These are phyloP conservation scores for Elsinoe perseae DNA, from an alignment of 2,329 filamentous ascomycete genomes.

Conservation along the genomic window DNA sequence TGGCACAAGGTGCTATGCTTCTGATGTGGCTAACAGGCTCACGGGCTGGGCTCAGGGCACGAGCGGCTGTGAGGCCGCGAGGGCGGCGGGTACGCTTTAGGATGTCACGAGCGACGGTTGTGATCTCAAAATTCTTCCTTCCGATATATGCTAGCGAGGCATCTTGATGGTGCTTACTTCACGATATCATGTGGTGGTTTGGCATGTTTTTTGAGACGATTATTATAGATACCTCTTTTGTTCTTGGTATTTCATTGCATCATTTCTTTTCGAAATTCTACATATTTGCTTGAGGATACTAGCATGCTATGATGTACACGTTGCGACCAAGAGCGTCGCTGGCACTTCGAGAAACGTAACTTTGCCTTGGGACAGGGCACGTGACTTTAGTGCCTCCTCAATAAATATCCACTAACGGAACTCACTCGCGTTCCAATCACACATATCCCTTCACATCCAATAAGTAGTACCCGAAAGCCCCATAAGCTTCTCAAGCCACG, in stretches of 20 bases:
- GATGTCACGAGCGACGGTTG: conserved; percentile 5
- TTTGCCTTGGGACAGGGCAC: too few species aligned
- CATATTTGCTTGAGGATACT: too few species aligned
- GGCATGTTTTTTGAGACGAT: neutral
- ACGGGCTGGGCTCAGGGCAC: conserved; percentile 30
- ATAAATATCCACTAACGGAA: too few species aligned
- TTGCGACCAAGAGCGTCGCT: too few species aligned
- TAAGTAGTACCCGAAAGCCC: too few species aligned
- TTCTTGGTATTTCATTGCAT: conserved; percentile 7
- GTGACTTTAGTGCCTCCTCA: too few species aligned
- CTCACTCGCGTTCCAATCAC: too few species aligned
- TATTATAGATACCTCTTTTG: conserved; percentile 7
- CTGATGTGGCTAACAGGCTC: conserved; percentile 45
- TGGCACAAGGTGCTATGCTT: conserved; percentile 45
- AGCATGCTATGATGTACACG: too few species aligned
- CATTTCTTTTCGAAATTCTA: neutral
- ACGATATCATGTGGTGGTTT: neutral
- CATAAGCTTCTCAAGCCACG: too few species aligned
- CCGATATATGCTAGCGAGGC: neutral
- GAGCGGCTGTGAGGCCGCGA: neutral
- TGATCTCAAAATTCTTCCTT: neutral
- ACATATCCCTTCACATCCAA: too few species aligned
- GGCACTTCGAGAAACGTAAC: too few species aligned
- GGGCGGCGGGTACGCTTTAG: neutral
- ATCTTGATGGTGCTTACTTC: neutral